Conservation (phyloP, 2,329 filamentous ascomycete species). For the Exophiala bonariae region DNA sequence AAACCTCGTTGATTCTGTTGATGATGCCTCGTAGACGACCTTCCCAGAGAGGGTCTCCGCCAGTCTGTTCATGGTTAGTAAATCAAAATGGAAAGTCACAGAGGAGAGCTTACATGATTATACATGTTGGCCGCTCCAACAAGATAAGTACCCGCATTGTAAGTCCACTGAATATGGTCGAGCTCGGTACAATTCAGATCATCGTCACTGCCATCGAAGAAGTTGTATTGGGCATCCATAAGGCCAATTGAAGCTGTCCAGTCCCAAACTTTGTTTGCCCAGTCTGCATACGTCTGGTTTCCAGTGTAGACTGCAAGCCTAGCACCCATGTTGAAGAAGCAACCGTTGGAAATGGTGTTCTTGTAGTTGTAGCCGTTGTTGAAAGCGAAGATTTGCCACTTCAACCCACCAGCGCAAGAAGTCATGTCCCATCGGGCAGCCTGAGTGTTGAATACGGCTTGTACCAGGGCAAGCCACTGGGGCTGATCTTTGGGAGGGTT, state of each 20-base stretch:
- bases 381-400: constrained; percentile 82
- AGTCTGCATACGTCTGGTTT: constrained; percentile 75
- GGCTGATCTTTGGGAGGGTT: constrained; percentile 63
- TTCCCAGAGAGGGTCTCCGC: constrained; percentile 53
- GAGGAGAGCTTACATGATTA: constrained; percentile 45
- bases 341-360: constrained; percentile 60
- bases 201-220: constrained; percentile 58
- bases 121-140: constrained; percentile 59
- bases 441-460: constrained; percentile 80
- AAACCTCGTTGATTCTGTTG: constrained; percentile 48
- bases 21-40: constrained; percentile 24
- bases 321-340: constrained; percentile 59
- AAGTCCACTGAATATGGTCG: constrained; percentile 57
- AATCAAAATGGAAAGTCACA: background rate
- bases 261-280: constrained; percentile 67
- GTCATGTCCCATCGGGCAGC: constrained; percentile 66
- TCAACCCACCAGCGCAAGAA: constrained; percentile 71
- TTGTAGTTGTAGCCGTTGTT: constrained; percentile 67
- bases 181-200: constrained; percentile 51
- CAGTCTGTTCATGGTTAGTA: constrained; percentile 33
- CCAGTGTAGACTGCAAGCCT: constrained; percentile 76
- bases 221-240: constrained; percentile 50
- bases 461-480: constrained; percentile 75
- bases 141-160: constrained; percentile 57
- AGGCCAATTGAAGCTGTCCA: constrained; percentile 55